Conservation (phyloP, 495 filamentous ascomycete genomes). For the Haplographium delicatum region DNA sequence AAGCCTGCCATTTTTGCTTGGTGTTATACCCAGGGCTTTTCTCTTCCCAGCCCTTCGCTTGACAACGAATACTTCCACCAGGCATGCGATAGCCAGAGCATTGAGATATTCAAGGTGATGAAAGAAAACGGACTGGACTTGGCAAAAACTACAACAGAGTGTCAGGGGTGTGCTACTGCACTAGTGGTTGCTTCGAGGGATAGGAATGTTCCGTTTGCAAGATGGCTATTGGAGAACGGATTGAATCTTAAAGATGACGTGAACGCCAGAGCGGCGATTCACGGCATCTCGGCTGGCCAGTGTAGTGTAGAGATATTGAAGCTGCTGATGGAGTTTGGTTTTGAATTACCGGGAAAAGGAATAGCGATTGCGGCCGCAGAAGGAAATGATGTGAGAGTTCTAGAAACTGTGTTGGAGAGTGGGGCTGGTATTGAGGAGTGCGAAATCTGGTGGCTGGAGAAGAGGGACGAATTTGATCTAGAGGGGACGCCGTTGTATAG, state of each 20-base stretch:
- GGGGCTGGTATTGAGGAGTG: neutral
- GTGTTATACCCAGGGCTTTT: neutral
- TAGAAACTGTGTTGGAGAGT: neutral
- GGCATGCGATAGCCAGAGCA: neutral
- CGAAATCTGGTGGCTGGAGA: neutral
- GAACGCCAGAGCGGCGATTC: neutral
- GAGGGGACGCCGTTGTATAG: constrained; percentile 1
- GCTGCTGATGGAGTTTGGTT: neutral
- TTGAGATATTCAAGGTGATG: neutral
- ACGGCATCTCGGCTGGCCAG: neutral
- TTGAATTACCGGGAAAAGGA: neutral
- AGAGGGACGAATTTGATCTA: neutral
- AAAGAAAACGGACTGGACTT: neutral
- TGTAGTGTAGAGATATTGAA: neutral
- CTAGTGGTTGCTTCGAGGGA: neutral
- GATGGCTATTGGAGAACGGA: neutral
- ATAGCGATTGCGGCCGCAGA: neutral
- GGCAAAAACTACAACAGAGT: neutral
- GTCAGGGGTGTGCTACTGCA: neutral
- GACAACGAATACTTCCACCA: neutral
- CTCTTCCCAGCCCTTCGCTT: neutral
- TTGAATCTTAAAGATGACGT: neutral
- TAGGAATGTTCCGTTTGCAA: neutral
- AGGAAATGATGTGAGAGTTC: neutral
- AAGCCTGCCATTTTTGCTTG: neutral